Conservation (phyloP, 257 asterid species). For the Solanum etuberosum region DNA sequence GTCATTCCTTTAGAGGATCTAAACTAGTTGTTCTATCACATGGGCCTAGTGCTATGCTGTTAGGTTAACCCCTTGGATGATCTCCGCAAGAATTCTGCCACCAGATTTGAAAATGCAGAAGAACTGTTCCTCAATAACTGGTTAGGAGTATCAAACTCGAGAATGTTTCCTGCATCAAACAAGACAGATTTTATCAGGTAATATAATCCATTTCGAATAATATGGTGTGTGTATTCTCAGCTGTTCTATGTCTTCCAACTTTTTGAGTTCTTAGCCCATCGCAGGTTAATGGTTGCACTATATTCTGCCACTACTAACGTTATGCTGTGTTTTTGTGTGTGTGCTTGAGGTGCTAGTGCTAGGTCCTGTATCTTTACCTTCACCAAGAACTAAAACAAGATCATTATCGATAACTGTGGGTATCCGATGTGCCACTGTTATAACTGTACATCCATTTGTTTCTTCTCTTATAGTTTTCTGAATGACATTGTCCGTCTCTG, state of each 20-base stretch:
- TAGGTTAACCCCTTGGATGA: conserved; percentile 10
- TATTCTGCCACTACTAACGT: neutral
- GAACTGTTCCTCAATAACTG: conserved; percentile 31
- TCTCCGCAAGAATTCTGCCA: conserved; percentile 53
- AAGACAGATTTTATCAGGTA: neutral
- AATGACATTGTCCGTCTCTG: conserved; percentile 58
- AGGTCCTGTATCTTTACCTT: conserved; percentile 31
- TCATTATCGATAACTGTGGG: conserved; percentile 83
- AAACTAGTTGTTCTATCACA: neutral
- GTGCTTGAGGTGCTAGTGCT: neutral
- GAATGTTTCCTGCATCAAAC: conserved; percentile 39
- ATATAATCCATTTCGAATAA: neutral
- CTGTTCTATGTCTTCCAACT: neutral
- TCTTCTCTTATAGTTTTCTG: conserved; percentile 71
- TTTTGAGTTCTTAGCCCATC: neutral
- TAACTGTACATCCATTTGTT: conserved; percentile 58
- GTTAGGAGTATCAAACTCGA: conserved; percentile 62
- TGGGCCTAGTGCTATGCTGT: neutral
- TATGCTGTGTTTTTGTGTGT: neutral
- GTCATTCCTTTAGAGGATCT: neutral
- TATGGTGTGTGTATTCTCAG: neutral
- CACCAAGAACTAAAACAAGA: conserved; percentile 64
- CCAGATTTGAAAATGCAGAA: conserved; percentile 68
- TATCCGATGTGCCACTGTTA: conserved; percentile 79
- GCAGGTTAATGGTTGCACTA: neutral